Base-by-base conservation (phyloP, 2,329 filamentous ascomycete genomes). In the Neofusicoccum cordaticola region DNA sequence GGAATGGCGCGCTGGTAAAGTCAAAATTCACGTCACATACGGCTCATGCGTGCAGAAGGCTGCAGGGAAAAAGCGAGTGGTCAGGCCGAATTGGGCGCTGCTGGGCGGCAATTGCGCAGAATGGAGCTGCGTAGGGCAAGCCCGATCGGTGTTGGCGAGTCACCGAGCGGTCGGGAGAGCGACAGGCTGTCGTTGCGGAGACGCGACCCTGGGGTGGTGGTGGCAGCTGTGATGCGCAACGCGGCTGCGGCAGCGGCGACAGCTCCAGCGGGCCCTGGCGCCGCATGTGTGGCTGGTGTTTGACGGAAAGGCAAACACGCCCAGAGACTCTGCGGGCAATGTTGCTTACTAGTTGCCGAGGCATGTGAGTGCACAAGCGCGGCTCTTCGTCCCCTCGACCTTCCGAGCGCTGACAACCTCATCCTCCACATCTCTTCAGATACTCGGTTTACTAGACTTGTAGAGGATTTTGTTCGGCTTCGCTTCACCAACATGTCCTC, bases 401-500 rank as follows among this genome's bases (percentile, higher is more conserved):
- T 35, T 52, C 19, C 15, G 22, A 17, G n/a, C 51, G 5, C 39
- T 22, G n/a, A 17, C 37, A 19, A 13, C 42, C n/a, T 47, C 56
- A 39, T 39, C 15, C 13, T n/a, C 17, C 42, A 3, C 39, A 41
- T 5, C 53, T 57, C 9, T 34, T 9, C 17, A 19, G 12, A 2
- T 15, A 34, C 9, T 13, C 6, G n/a, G n/a, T 15, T 31, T 35
- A 2, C 17, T 17, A 5, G 12, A 15, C 17, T 19, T 15, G n/a
- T 19, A 12, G 6, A 34, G 13, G n/a, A 44, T 12, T 44, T 31
- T 50, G 12, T 51, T 45, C 35, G 19, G 12, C 19, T 22, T 17
- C 22, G 39, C 31, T 42, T 34, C 31, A 4, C 8, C 39, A 63
- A 47, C 2, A 47, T 37, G 48, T 58, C 51, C 12, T 27, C 73